phyloP scores from a whole-genome alignment of 495 filamentous ascomycete species.

The Jackrogersella minutella region DNA sequence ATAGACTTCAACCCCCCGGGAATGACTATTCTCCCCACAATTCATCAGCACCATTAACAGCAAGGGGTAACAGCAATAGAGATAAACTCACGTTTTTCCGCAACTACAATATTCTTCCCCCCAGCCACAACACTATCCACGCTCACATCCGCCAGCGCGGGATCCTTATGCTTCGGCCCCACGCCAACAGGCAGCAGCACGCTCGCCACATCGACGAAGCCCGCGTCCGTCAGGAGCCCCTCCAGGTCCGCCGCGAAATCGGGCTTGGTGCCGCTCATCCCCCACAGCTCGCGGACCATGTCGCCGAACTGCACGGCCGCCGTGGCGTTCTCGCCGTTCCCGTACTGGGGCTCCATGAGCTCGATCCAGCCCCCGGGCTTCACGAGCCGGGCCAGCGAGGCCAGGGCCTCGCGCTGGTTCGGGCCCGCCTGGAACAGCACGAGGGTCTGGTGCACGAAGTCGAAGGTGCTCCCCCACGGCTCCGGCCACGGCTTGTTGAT shows the following conservation, averaged over 20 bases:
- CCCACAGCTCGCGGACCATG: constrained; percentile 9
- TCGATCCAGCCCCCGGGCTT: constrained; percentile 34
- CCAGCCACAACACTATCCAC: constrained; percentile 11
- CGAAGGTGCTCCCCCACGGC: constrained; percentile 10
- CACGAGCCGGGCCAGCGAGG: constrained; percentile 14
- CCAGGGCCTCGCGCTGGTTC: constrained; percentile 7
- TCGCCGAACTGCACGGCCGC: constrained; percentile 5
- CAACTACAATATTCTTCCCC: constrained; percentile 7
- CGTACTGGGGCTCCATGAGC: constrained; percentile 21
- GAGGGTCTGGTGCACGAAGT: constrained; percentile 26
- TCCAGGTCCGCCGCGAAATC: constrained; percentile 9
- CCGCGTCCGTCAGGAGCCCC: constrained; percentile 2
- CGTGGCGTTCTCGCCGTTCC: background rate
- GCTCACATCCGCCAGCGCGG: background rate
- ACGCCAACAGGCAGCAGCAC: constrained; percentile 6
- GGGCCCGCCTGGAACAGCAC: constrained; percentile 18
- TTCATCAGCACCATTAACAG: background rate
- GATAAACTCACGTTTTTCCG: constrained; percentile 9
- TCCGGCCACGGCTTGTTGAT: constrained; percentile 29
- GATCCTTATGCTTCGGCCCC: background rate
- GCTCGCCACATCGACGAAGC: constrained; percentile 9
- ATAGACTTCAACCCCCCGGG: constrained; percentile 18
- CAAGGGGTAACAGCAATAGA: background rate
- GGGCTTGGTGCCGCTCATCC: background rate
- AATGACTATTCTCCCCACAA: background rate